Evolutionary conservation across 768 basidiomycete species (phyloP), one percentile per base, ranked within the genome.

Genomic region (Podaxis mareebaensis): DNA sequence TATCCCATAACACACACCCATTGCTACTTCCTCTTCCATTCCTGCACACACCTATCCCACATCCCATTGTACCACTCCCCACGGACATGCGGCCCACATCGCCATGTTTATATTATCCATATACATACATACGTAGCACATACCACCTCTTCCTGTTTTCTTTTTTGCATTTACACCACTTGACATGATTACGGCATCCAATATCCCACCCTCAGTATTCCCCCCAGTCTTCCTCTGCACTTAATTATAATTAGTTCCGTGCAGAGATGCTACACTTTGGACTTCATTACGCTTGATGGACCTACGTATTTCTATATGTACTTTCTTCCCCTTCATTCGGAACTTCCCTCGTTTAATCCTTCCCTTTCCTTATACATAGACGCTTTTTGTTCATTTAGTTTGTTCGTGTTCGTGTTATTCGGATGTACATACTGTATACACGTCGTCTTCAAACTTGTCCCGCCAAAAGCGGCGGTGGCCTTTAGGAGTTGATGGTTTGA

Each of bases 101-200:
- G 13, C 38, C 54, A 42, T 56, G 54, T 44, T 58, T 44, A 30
- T 30, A 58, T 44, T 20, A 42, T n/a, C 39, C 20, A 15, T 36
- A 58, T 36, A n/a, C 28, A 53, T 20, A n/a, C 28, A 53, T 51
- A 51, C 49, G 22, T 26, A 24, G 24, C 26, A 28, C 49, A 28
- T 28, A 10, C 26, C 20, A 51, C 49, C 12, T 28, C 13, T 28
- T 28, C 26, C 49, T 5, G 12, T 8, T 12, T 13, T 26, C 12
- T 24, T 51, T 28, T 28, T 51, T 22, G 49, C 49, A 51, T 51
- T 26, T 51, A 51, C 13, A 26, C 24, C 12, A 51, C 24, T 46
- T 58, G 22, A 20, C 56, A 58, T 46, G 15, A 44, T 58, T 46
- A 26, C 20, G 56, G 40, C 42, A 58, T 46, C 44, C 20, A 46